Evolutionary conservation across 2,329 filamentous ascomycete species (phyloP).

Genomic region (Elsinoe fawcettii): DNA sequence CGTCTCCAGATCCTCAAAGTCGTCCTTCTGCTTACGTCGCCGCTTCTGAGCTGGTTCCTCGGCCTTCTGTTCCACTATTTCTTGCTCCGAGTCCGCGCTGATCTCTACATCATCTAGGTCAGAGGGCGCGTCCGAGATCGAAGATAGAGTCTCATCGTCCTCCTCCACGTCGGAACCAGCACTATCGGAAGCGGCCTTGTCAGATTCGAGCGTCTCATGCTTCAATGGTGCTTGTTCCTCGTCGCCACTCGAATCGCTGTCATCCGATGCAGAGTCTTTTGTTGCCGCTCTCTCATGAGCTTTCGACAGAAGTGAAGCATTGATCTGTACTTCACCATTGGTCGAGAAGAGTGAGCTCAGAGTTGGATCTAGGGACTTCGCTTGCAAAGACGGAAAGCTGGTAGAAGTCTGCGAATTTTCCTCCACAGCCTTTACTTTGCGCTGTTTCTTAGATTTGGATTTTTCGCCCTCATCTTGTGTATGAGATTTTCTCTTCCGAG

Average conservation of each 20-base stretch:
- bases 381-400: background rate
- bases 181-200: conserved; percentile 20
- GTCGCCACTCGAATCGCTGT: conserved; percentile 18
- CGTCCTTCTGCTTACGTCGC: conserved; percentile 50
- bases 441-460: conserved; percentile 12
- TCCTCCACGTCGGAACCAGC: conserved; percentile 26
- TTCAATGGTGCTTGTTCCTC: conserved; percentile 22
- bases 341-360: conserved; percentile 43
- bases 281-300: conserved; percentile 18
- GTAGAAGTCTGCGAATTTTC: background rate
- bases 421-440: background rate
- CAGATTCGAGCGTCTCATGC: conserved; percentile 34
- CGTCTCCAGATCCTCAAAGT: conserved; percentile 21
- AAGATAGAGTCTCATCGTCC: conserved; percentile 22
- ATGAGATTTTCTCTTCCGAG: conserved; percentile 8
- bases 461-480: background rate
- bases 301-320: conserved; percentile 27
- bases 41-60: conserved; percentile 32
- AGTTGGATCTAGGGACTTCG: conserved; percentile 31
- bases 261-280: conserved; percentile 17
- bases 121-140: conserved; percentile 23
- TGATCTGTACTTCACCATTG: conserved; percentile 29
- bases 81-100: conserved; percentile 17
- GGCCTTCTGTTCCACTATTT: conserved; percentile 22
- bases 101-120: conserved; percentile 24